Evolutionary conservation across 1,284 basidiomycete species (phyloP).

Genomic region (Sporisorium graminicola): DNA sequence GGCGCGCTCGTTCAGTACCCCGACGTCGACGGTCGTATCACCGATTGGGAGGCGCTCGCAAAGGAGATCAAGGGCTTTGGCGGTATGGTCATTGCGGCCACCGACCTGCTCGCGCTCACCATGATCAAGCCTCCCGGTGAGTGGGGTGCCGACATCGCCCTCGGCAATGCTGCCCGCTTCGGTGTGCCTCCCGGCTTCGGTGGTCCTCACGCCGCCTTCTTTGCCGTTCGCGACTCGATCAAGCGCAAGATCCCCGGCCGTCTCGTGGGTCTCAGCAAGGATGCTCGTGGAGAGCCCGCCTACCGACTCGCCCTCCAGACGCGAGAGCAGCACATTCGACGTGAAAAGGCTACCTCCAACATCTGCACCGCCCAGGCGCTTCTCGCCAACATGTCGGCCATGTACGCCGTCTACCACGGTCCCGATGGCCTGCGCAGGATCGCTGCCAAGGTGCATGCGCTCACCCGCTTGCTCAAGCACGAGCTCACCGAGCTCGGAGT

Average conservation of each 20-base stretch:
- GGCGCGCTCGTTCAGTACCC: constrained; percentile 85
- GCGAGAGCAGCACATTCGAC: constrained; percentile 70
- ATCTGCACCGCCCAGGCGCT: constrained; percentile 69
- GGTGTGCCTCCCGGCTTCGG: constrained; percentile 74
- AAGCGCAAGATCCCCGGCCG: constrained; percentile 98
- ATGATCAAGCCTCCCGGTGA: constrained; percentile 96
- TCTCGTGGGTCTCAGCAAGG: constrained; percentile 89
- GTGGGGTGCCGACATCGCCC: constrained; percentile 96
- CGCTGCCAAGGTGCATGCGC: constrained; percentile 89
- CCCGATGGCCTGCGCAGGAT: constrained; percentile 87
- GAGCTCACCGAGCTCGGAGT: constrained; percentile 82
- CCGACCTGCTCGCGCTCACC: constrained; percentile 91
- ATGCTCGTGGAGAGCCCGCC: constrained; percentile 84
- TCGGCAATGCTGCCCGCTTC: constrained; percentile 94
- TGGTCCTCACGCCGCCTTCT: constrained; percentile 83
- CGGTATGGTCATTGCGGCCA: constrained; percentile 85
- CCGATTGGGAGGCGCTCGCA: constrained; percentile 80
- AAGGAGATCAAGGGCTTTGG: constrained; percentile 80
- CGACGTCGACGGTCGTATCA: constrained; percentile 86
- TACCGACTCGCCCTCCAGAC: constrained; percentile 90
- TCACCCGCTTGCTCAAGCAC: constrained; percentile 83
- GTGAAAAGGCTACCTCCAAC: constrained; percentile 69
- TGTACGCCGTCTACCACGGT: constrained; percentile 88
- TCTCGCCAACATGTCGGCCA: constrained; percentile 68
- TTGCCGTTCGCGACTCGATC: constrained; percentile 89